Base-by-base conservation (phyloP, 225 moss, liverwort and hornwort species). In the Sphagnum tenellum region DNA sequence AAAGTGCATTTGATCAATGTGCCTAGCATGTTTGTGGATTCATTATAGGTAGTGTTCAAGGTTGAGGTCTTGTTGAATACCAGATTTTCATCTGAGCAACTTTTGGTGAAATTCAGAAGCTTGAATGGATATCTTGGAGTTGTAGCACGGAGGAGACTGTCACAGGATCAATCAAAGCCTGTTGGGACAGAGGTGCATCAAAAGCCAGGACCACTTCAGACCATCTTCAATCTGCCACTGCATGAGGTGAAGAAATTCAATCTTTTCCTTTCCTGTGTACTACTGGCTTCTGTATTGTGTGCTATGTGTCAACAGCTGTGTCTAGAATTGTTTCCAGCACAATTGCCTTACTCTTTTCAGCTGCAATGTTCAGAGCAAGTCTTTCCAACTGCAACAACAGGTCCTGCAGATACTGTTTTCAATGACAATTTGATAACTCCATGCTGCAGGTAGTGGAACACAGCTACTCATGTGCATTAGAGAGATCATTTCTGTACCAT, bases 401-500 rank as follows among this genome's bases (percentile, higher is more conserved):
- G 29, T 29, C 29, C 29, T 29, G 29, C 29, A 29, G 29, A 29
- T 29, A 29, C 29, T 29, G 29, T 29, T 29, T 29, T 29, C 29
- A 29, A 29, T 29, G 29, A 29, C 29, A 29, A 29, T 29, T 29
- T 29, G 29, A 29, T 29, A 29, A 29, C 47, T 72, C 10, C 74
- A 52, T 52, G 9, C 7, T 52, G 76, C 84, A 94, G 93, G 93
- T 94, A 55, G 79, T 90, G 61, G 67, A 80, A 67, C 84, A 84
- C 65, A 94, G 86, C 63, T 94, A 94, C 66, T 94, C 93, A 8
- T 94, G 93, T 82, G 93, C 93, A 56, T 69, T 94, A 73, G 93
- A 94, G 71, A 86, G 93, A 67, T 88, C 88, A 47, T 90, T 94
- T 59, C 73, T 94, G 50, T 94, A 94, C 66, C 93, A 94, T 66